A percentile compares a stretch with the other conserved stretches of the same genome.
These are phyloP conservation scores for Venturia nashicola DNA, from an alignment of 2,329 filamentous ascomycete genomes.

Conservation along the genomic window DNA sequence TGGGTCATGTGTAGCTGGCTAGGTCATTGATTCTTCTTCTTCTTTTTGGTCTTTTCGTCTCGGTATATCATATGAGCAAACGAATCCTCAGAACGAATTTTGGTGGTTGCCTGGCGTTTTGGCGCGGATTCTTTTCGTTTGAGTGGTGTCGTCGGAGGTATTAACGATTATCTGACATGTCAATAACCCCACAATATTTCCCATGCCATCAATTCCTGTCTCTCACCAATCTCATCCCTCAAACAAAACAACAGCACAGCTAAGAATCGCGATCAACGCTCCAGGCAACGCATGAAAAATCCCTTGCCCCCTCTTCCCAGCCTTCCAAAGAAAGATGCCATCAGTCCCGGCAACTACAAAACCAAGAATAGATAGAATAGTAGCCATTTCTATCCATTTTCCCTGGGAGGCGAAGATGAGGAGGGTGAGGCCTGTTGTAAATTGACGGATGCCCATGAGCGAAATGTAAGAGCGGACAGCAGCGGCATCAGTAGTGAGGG, in stretches of 20 bases:
- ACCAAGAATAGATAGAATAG: not conserved
- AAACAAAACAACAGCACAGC: not conserved
- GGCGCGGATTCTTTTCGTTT: too few species aligned
- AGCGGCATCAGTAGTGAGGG: too few species aligned
- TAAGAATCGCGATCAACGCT: not conserved
- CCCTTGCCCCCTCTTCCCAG: not conserved
- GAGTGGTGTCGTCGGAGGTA: too few species aligned
- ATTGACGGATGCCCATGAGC: constrained; percentile 3
- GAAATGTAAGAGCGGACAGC: not conserved
- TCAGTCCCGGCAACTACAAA: constrained; percentile 7
- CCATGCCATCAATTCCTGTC: not conserved
- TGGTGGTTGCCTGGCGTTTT: too few species aligned
- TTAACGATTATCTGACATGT: too few species aligned
- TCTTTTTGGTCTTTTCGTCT: too few species aligned
- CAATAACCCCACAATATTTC: too few species aligned
- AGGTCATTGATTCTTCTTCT: too few species aligned
- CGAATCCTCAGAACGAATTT: too few species aligned
- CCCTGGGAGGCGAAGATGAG: not conserved
- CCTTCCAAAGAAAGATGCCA: not conserved
- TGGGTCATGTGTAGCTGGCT: too few species aligned
- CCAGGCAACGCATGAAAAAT: constrained; percentile 2
- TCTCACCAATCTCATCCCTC: not conserved
- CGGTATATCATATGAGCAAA: too few species aligned
- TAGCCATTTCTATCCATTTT: not conserved
- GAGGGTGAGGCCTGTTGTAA: not conserved